Conservation (phyloP, 2,329 filamentous ascomycete genomes). For the Neurospora sp. region DNA sequence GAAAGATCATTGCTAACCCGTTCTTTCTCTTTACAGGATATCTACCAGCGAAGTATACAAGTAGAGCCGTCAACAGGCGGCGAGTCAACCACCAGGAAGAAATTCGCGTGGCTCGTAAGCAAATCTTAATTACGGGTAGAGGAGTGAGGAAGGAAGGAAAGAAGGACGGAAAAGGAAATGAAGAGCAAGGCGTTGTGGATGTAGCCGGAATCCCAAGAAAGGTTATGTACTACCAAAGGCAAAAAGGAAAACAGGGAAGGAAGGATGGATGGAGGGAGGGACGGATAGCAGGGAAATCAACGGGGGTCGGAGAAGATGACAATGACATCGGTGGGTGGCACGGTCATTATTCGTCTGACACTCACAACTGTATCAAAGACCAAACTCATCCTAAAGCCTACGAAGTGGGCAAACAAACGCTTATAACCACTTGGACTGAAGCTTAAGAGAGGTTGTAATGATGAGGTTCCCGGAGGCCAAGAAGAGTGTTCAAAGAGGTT, state of each 20-base stretch:
- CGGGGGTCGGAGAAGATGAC: neutral
- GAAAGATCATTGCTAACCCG: slow-evolving; percentile 2
- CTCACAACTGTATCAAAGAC: neutral
- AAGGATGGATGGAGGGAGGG: neutral
- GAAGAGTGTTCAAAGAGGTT: neutral
- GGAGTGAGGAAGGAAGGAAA: neutral
- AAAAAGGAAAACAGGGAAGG: neutral
- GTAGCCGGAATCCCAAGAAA: neutral
- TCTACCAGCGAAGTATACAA: slow-evolving; percentile 52
- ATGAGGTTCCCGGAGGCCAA: neutral
- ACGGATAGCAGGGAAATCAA: neutral
- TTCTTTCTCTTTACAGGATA: slow-evolving; percentile 36
- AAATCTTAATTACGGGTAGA: slow-evolving; percentile 12
- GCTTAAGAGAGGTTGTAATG: neutral
- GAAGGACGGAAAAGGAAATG: neutral
- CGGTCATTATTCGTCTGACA: neutral
- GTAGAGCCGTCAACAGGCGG: slow-evolving; percentile 43
- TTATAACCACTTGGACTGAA: neutral
- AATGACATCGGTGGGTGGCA: neutral
- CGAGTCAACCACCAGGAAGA: slow-evolving; percentile 45
- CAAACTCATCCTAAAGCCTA: neutral
- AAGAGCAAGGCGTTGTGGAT: neutral
- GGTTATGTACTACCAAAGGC: neutral
- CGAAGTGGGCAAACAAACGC: neutral
- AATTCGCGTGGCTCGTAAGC: slow-evolving; percentile 57